A percentile compares a stretch with the other conserved stretches of the same genome.
phyloP scores from a whole-genome alignment of 2,329 filamentous ascomycete genomes.

The Xylariales sp. region DNA sequence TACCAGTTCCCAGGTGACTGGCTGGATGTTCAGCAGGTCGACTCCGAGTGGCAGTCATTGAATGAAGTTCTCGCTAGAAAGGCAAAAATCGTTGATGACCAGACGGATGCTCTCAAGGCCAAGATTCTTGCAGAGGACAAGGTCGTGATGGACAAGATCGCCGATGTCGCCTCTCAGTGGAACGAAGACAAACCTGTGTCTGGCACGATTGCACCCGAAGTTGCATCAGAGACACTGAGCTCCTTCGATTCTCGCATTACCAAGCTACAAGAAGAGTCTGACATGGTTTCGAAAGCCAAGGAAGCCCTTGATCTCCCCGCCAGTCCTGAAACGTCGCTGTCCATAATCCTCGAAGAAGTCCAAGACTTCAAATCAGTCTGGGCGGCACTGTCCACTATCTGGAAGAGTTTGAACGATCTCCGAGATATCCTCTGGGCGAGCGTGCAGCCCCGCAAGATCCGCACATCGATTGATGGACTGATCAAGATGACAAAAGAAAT shows the following conservation, averaged over 20 bases:
- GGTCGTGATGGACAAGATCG: conserved; percentile 82
- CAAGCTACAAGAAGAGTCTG: conserved; percentile 77
- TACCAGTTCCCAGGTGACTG: conserved; percentile 93
- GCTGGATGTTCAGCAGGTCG: conserved; percentile 93
- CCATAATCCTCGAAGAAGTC: conserved; percentile 88
- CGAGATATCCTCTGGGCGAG: conserved; percentile 92
- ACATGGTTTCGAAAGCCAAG: conserved; percentile 94
- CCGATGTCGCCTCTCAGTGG: conserved; percentile 82
- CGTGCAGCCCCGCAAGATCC: conserved; percentile 89
- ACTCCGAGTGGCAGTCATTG: conserved; percentile 90
- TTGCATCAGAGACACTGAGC: conserved; percentile 76
- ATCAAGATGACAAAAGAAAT: conserved; percentile 99
- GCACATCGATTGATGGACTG: conserved; percentile 80
- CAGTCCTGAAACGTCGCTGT: conserved; percentile 73
- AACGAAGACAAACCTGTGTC: conserved; percentile 96
- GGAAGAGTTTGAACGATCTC: conserved; percentile 92
- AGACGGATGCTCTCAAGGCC: conserved; percentile 88
- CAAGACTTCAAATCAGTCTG: conserved; percentile 99
- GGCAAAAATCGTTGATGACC: conserved; percentile 91
- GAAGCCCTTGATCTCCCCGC: conserved; percentile 89
- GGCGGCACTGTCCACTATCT: conserved; percentile 92
- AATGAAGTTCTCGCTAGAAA: conserved; percentile 91
- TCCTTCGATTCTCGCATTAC: conserved; percentile 83
- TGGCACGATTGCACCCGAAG: conserved; percentile 83
- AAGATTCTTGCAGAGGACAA: conserved; percentile 95